Evolutionary conservation across 352 stramenopile species (phyloP), one percentile per base, ranked within the genome.

Genomic region (Phytophthora lateralis): DNA sequence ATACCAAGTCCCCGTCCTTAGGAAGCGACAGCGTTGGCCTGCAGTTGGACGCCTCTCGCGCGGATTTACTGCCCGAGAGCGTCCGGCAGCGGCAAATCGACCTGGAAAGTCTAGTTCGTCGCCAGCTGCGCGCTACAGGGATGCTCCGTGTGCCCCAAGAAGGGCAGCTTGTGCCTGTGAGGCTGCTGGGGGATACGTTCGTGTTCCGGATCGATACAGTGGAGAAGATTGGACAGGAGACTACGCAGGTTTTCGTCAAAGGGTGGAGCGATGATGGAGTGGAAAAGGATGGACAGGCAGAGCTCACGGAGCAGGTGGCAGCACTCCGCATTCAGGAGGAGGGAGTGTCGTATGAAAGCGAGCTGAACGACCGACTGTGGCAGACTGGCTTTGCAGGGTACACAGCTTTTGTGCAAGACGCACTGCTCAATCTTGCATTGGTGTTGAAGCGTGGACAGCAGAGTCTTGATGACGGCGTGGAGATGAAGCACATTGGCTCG

Each of bases 361-460:
- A 63, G 21, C 52, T 88, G 17, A 50, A 54, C 9, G 32, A 17
- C 8, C 63, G 77, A 50, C 62, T 88, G 4, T 74, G 53, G 63
- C 10, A 42, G 0, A 21, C 48, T 20, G 80, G 80, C 2, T 80
- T 90, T 60, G 76, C 60, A 38, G 84, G 80, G 17, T 93, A 89
- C 66, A 67, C 64, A 3, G 20, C 46, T 7, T 77, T 89, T 37
- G 9, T 91, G 21, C 59, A 77, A 15, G 76, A 90, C 18, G 49
- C 80, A 24, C 49, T 90, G 39, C 71, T 93, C 9, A 80, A 88
- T 30, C 48, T 89, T 6, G 72, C 75, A 15, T 64, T 93, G 12
- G 62, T 80, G 9, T 24, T 86, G 37, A 76, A 75, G 47, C 32
- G 41, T 30, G 43, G 51, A 48, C 37, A 60, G 24, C 61, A 44